Conservation (phyloP, 2,329 filamentous ascomycete genomes). For the Aspergillus sp. region DNA sequence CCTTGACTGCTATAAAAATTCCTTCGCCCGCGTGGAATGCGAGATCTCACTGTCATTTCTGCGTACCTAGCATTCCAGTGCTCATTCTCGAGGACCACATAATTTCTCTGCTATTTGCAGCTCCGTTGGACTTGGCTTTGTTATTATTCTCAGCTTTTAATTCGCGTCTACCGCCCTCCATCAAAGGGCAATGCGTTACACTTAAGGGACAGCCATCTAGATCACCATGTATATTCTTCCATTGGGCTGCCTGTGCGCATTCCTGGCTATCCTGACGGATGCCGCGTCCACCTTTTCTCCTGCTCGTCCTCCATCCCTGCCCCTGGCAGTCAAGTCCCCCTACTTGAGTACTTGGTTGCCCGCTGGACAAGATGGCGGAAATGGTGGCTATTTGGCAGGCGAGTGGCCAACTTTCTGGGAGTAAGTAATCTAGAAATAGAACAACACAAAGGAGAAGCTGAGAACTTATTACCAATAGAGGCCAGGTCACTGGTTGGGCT, state of each 20-base stretch:
- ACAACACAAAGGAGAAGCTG: not conserved
- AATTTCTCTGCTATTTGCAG: not conserved
- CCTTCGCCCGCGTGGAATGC: slow-evolving; percentile 18
- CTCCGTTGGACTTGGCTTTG: slow-evolving; percentile 3
- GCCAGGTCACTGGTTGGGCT: slow-evolving; percentile 62
- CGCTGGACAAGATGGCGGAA: slow-evolving; percentile 60
- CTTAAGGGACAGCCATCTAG: slow-evolving; percentile 17
- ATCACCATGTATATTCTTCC: slow-evolving; percentile 31
- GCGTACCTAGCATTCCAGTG: slow-evolving; percentile 29
- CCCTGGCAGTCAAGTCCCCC: slow-evolving; percentile 71
- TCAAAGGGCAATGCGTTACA: slow-evolving; percentile 19
- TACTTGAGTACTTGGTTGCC: slow-evolving; percentile 72
- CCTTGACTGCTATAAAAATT: slow-evolving; percentile 12
- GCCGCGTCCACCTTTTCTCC: slow-evolving; percentile 60
- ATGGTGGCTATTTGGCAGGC: slow-evolving; percentile 67
- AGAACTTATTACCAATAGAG: slow-evolving; percentile 38
- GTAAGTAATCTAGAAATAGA: slow-evolving; percentile 46
- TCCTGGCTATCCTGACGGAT: slow-evolving; percentile 22
- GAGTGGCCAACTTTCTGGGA: slow-evolving; percentile 69
- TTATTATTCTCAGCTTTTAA: not conserved
- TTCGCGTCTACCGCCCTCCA: not conserved
- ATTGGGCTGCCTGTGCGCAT: slow-evolving; percentile 25
- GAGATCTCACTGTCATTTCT: slow-evolving; percentile 26
- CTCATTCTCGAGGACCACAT: slow-evolving; percentile 24
- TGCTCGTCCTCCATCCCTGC: slow-evolving; percentile 65